Conservation (phyloP, 2,329 filamentous ascomycete species). For the Balansia obtecta region DNA sequence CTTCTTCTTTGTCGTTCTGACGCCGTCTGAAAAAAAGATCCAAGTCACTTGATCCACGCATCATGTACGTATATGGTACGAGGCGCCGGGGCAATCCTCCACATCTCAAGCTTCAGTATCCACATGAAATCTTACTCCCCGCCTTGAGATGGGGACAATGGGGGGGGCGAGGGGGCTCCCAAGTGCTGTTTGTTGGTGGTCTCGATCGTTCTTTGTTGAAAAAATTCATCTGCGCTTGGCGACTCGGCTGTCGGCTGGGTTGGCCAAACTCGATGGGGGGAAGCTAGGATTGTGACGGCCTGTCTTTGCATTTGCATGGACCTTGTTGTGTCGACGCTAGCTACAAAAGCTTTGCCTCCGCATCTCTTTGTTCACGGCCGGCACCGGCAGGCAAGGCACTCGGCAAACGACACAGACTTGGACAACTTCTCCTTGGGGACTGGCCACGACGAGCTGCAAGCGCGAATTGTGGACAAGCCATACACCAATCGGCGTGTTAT, state of each 20-base stretch:
- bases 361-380: no score
- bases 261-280: no score
- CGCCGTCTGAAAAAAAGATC: not conserved
- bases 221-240: not conserved
- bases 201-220: not conserved
- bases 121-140: not conserved
- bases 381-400: no score
- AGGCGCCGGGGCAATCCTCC: not conserved
- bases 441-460: no score
- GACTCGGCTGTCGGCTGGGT: not conserved
- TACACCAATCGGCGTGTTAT: no score
- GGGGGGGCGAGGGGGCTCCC: no score
- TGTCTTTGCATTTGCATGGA: not conserved
- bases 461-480: no score
- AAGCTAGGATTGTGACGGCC: not conserved
- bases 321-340: no score
- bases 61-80: not conserved
- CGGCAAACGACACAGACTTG: no score
- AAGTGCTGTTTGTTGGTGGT: not conserved
- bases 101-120: not conserved
- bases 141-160: not conserved
- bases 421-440: no score
- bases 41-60: not conserved
- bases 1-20: not conserved
- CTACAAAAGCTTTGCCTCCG: no score